phyloP scores from a whole-genome alignment of 306 rosid genomes.

The Gillenia trifoliata region DNA sequence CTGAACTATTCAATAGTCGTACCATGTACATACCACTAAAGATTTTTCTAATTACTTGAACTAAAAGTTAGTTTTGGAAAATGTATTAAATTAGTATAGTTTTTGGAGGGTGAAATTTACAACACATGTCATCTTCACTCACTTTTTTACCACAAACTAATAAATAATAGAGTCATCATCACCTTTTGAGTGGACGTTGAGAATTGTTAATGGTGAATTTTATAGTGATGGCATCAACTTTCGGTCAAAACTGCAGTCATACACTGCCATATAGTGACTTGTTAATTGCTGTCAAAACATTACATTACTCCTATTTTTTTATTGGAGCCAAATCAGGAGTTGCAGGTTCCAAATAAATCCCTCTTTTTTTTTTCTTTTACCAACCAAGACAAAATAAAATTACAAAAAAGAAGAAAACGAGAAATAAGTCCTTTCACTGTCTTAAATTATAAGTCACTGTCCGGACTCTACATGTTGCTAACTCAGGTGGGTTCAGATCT shows the following conservation, averaged over 20 bases:
- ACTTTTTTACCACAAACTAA: background rate
- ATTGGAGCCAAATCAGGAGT: background rate
- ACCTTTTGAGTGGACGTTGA: background rate
- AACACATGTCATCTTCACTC: background rate
- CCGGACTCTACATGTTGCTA: background rate
- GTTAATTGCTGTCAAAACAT: background rate
- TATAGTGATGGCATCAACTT: background rate
- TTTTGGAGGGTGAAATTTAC: background rate
- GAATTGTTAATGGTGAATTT: background rate
- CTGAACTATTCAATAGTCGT: no score
- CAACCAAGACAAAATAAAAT: no score
- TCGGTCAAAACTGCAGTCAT: background rate
- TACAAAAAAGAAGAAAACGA: no score
- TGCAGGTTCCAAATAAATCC: background rate
- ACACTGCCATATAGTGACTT: background rate
- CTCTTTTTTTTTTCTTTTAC: background rate
- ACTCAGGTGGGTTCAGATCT: slow-evolving; percentile 5
- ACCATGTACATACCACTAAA: no score
- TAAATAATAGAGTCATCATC: background rate
- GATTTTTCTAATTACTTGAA: no score
- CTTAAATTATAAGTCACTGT: background rate
- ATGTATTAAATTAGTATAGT: background rate
- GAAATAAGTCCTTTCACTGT: background rate
- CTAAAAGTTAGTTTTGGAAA: no score
- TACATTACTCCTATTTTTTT: background rate